Evolutionary conservation across 176 grass and related monocot genomes (phyloP), one percentile per base, ranked within the genome.

Genomic region (Rhynchospora breviuscula): DNA sequence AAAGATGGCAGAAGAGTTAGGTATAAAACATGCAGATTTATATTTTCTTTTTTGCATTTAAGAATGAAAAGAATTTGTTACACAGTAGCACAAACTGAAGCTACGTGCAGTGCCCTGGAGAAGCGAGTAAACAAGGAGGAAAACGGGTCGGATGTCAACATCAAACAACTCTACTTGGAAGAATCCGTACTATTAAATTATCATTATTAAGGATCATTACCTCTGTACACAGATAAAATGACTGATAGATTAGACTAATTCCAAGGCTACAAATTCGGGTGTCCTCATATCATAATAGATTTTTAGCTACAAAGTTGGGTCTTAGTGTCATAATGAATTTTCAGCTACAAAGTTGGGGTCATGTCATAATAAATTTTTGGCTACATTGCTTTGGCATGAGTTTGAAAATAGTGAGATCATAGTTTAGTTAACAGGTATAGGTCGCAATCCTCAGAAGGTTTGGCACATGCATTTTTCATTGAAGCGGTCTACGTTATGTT

Each of bases 91-190:
- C 8, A 3, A 10, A 44, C 4, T 47, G 9, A 19, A 47, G 7
- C 31, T 8, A 7, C 25, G 70, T 74, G 45, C 70, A 25, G 17
- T 26, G 71, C 21, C 52, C 19, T 75, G 46, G 9, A 13, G 11
- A 0, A 10, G 19, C 5, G 48, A 75, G 47, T 53, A 75, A 75
- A 53, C 71, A 26, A 29, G 61, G 77, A 8, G 13, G 52, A 6
- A 76, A 80, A 18, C 46, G 18, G 79, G n/a, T 66, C 1, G 79
- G 14, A 66, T 43, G 79, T 81, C 79, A 65, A 4, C 29, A 81
- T 81, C 79, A 66, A 51, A 81, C 44, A 61, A 81, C 43, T 47
- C 7, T 80, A 62, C 31, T 60, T 45, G 25, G 31, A n/a, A 80
- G 4, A 29, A 75, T 29, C 21, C 71, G 11, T 53, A 53, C 71